These are phyloP conservation scores for Basidioascus undulatus DNA, from an alignment of 768 basidiomycete species.

Conservation along the genomic window DNA sequence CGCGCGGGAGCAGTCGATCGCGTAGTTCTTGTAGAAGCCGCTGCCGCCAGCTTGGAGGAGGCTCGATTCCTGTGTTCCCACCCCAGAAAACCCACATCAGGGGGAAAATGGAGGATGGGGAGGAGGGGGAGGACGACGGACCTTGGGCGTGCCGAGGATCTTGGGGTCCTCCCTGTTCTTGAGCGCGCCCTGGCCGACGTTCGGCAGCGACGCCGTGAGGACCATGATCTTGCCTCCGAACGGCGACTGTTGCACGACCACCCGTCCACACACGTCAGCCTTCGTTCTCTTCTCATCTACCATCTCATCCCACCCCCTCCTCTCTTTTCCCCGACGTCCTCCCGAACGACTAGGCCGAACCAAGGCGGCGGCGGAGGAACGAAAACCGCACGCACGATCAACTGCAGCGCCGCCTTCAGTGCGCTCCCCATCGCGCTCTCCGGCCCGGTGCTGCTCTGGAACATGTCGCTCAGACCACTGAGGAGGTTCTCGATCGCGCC, in stretches of 20 bases:
- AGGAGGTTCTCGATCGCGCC: constrained; percentile 58
- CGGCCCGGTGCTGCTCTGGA: constrained; percentile 78
- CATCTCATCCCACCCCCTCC: not conserved
- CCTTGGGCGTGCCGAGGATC: constrained; percentile 80
- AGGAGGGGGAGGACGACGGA: constrained; percentile 13
- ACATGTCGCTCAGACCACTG: constrained; percentile 77
- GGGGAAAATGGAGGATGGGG: not conserved
- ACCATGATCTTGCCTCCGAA: constrained; percentile 89
- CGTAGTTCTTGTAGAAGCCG: constrained; percentile 93
- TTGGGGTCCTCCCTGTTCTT: constrained; percentile 96
- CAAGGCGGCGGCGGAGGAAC: not conserved
- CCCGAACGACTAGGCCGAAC: not conserved
- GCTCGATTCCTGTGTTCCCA: constrained; percentile 43
- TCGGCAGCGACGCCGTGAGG: constrained; percentile 64
- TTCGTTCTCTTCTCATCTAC: not conserved
- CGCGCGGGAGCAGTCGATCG: constrained; percentile 88
- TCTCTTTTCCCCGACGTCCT: too few species aligned
- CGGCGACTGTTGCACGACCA: constrained; percentile 29
- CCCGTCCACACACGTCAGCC: constrained; percentile 1
- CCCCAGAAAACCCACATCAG: not conserved
- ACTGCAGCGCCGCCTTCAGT: constrained; percentile 80
- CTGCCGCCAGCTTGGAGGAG: constrained; percentile 82
- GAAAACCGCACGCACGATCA: constrained; percentile 37
- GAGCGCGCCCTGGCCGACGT: constrained; percentile 63
- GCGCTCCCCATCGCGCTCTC: constrained; percentile 89